These are phyloP conservation scores for Ceratobasidium sp. DNA, from an alignment of 1,284 basidiomycete species.

Conservation along the genomic window DNA sequence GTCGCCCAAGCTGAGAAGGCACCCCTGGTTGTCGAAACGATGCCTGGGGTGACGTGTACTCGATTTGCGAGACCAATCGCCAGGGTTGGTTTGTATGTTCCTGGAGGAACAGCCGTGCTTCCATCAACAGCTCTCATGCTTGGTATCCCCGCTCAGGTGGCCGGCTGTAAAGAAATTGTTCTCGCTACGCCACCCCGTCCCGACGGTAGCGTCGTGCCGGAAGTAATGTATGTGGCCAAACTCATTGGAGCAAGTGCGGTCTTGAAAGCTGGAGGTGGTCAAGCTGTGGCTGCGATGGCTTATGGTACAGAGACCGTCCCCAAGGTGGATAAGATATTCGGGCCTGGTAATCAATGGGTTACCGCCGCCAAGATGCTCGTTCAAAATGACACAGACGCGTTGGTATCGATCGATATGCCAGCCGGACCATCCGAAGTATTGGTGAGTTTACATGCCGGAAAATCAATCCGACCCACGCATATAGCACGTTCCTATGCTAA, in stretches of 20 bases:
- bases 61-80: constrained; percentile 93
- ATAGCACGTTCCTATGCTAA: constrained; percentile 24
- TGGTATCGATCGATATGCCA: constrained; percentile 98
- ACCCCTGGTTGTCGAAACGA: constrained; percentile 88
- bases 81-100: constrained; percentile 95
- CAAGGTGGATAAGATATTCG: constrained; percentile 99
- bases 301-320: constrained; percentile 94
- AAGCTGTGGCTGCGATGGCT: constrained; percentile 96
- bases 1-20: constrained; percentile 76
- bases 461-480: constrained; percentile 7
- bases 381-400: constrained; percentile 96
- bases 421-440: constrained; percentile 97
- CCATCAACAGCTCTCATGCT: constrained; percentile 98
- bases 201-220: constrained; percentile 89
- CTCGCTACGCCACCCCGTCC: constrained; percentile 92
- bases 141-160: constrained; percentile 96
- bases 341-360: constrained; percentile 99
- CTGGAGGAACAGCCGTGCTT: constrained; percentile 94
- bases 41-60: constrained; percentile 95
- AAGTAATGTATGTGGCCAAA: constrained; percentile 92
- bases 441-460: constrained; percentile 59
- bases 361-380: constrained; percentile 99
- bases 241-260: constrained; percentile 86
- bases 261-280: constrained; percentile 92
- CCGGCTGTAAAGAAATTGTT: constrained; percentile 90